Evolutionary conservation across 805 yeast genomes (phyloP).

Genomic region (Saccharomycopsis sp.): DNA sequence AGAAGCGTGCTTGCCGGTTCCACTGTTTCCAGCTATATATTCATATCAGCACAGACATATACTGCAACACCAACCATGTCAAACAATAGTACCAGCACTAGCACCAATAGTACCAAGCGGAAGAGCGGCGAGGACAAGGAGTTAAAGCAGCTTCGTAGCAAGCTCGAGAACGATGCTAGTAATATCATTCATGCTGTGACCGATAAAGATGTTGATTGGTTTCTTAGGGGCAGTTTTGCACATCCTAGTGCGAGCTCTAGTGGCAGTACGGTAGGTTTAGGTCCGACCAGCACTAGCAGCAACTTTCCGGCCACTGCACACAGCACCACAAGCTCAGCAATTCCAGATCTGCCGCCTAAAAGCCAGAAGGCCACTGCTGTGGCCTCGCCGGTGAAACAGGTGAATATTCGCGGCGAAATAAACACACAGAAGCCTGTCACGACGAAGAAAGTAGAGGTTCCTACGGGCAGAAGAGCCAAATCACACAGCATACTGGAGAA

Average conservation of each 20-base stretch:
- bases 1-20: too few species aligned
- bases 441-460: too few species aligned
- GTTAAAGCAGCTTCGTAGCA: slow-evolving; percentile 8
- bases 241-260: not conserved
- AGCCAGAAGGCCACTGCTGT: slow-evolving; percentile 4
- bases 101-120: not conserved
- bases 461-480: slow-evolving; percentile 6
- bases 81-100: too few species aligned
- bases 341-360: slow-evolving; percentile 3
- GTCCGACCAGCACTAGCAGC: not conserved
- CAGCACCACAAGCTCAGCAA: not conserved
- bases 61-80: too few species aligned
- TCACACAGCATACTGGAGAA: slow-evolving; percentile 7
- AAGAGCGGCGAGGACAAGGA: slow-evolving; percentile 3
- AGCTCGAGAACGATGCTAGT: slow-evolving; percentile 15
- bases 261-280: not conserved
- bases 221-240: slow-evolving; percentile 32
- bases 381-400: not conserved
- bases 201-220: slow-evolving; percentile 46
- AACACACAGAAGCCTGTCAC: not conserved
- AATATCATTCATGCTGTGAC: slow-evolving; percentile 28
- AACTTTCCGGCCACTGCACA: slow-evolving; percentile 14
- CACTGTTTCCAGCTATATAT: not conserved
- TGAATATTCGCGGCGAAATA: not conserved
- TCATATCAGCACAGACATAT: not conserved